Base-by-base conservation (phyloP, 176 grass and related monocot genomes). In the Echinochloa phyllopogon region DNA sequence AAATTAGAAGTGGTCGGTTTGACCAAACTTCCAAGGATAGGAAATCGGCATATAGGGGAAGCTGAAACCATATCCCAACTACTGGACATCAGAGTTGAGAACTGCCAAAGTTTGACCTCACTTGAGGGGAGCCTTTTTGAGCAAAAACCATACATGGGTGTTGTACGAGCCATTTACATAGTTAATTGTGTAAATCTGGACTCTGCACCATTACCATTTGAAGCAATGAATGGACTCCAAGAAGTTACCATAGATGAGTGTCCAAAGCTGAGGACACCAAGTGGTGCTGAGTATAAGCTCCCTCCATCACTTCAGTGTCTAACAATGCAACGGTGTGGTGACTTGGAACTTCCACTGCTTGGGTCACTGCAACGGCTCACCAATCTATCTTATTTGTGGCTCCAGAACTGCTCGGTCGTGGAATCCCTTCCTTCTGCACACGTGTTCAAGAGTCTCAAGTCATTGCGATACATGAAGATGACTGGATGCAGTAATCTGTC, bases 181-280 rank as follows among this genome's bases (percentile, higher is more conserved):
- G 2, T 0, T 7, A 0, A n/a, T 3, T 86, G 84, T 44, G 3
- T 48, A 9, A 44, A 73, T 44, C 8, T 86, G 6, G 65, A 45
- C 4, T 69, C 67, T 2, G 24, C 36, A 49, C 64, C 84, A 27
- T 15, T 47, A n/a, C 37, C 45, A 33, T 86, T 86, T 33, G 17
- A 13, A 2, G 24, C 61, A 45, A 78, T 86, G 67, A 18, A 9
- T 18, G 44, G 40, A n/a, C 63, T 86, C 36, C 42, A 29, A 62
- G 0, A 25, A 3, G 3, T 80, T 6, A 0, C 0, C 8, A 37
- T 80, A 25, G 0, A 0, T 20, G 15, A 12, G 0, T 24, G 0
- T 43, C 62, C 74, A 78, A 72, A 86, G 14, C 18, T 86, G 63
- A 18, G 43, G 18, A 11, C 4, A 43, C 24, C 12, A 29, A 43